These are phyloP conservation scores for Ulota crispa DNA, from an alignment of 225 moss, liverwort and hornwort species.

Conservation along the genomic window DNA sequence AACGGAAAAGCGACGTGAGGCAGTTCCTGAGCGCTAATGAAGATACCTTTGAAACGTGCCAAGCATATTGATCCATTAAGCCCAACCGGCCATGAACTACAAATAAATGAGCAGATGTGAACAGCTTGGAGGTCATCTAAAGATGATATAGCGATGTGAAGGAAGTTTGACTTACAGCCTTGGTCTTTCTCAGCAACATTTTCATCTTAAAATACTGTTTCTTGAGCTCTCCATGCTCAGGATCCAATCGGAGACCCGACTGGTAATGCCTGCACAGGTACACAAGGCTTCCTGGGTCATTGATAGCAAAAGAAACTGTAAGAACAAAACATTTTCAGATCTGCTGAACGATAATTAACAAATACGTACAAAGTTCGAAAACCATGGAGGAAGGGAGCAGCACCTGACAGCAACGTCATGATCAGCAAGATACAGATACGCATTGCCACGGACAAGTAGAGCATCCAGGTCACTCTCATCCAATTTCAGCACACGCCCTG, in stretches of 20 bases:
- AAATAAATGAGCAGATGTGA: neutral
- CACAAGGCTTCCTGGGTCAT: slow-evolving; percentile 7
- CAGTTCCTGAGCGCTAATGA: neutral
- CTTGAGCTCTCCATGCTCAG: slow-evolving; percentile 80
- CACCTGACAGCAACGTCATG: slow-evolving; percentile 84
- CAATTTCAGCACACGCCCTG: slow-evolving; percentile 76
- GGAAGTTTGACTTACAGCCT: slow-evolving; percentile 55
- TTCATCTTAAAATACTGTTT: slow-evolving; percentile 73
- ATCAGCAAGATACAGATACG: slow-evolving; percentile 85
- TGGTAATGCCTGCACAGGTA: slow-evolving; percentile 66
- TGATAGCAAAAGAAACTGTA: neutral
- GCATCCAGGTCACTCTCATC: slow-evolving; percentile 83
- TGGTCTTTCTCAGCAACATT: slow-evolving; percentile 63
- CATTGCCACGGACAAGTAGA: slow-evolving; percentile 79
- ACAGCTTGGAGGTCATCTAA: slow-evolving; percentile 15
- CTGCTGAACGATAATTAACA: neutral
- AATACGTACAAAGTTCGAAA: neutral
- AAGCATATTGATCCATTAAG: neutral
- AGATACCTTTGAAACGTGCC: neutral
- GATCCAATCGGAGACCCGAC: slow-evolving; percentile 80
- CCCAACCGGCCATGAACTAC: neutral
- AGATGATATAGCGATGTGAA: neutral
- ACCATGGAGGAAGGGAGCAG: neutral
- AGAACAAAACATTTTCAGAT: neutral
- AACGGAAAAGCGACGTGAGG: neutral